A percentile compares a stretch with the other conserved stretches of the same genome.
Conservation (phyloP, 805 yeast species). For the Kodamaea fukazawae region DNA sequence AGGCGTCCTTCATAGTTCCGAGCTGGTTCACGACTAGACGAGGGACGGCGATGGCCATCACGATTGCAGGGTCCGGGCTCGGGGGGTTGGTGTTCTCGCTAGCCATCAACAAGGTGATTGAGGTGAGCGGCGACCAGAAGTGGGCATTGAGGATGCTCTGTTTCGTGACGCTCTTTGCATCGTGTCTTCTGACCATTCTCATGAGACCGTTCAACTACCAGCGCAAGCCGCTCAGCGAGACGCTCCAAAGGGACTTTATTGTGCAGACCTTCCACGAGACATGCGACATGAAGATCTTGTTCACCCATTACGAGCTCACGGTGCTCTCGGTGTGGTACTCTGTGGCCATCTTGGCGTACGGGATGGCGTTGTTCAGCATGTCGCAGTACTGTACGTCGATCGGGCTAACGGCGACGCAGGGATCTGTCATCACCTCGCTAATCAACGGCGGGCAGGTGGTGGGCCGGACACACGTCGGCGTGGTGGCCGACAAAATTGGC, state of each 20-base stretch:
- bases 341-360: conserved; percentile 36
- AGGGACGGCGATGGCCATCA: conserved; percentile 49
- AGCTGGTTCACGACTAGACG: conserved; percentile 48
- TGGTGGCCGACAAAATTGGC: conserved; percentile 47
- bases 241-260: conserved; percentile 19
- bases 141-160: conserved; percentile 47
- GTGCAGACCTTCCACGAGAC: conserved; percentile 14
- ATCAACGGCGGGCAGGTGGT: conserved; percentile 43
- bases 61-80: conserved; percentile 47
- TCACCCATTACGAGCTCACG: conserved; percentile 22
- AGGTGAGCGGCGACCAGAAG: conserved; percentile 37
- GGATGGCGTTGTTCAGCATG: conserved; percentile 34
- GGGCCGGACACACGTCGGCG: conserved; percentile 52
- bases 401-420: conserved; percentile 43
- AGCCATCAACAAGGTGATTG: conserved; percentile 38
- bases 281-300: conserved; percentile 30
- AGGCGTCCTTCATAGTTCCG: conserved; percentile 44
- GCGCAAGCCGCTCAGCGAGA: conserved; percentile 21
- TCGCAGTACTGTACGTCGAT: conserved; percentile 38
- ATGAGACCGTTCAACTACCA: conserved; percentile 44
- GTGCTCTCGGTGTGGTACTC: conserved; percentile 34
- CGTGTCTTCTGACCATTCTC: conserved; percentile 39
- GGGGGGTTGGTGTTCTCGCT: conserved; percentile 54
- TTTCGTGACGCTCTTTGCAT: conserved; percentile 26
- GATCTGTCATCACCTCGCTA: conserved; percentile 32